Conservation (phyloP, 2,329 filamentous ascomycete species). For the Fusarium illudens region DNA sequence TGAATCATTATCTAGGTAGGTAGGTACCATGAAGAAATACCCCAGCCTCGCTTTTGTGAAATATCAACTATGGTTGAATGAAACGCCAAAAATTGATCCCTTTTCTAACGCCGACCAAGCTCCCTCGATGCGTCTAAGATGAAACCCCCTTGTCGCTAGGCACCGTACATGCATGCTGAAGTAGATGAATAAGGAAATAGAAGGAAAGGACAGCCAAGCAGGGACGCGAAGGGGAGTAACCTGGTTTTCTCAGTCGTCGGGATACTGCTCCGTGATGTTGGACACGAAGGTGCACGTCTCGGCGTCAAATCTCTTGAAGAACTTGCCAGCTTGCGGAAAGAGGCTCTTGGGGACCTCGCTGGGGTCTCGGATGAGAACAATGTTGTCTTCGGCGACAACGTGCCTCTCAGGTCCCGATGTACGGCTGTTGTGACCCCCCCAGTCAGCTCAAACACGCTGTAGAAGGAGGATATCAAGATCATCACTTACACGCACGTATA, state of each 20-base stretch:
- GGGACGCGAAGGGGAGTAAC: background rate
- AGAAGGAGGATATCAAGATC: background rate
- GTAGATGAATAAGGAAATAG: background rate
- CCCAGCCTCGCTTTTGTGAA: background rate
- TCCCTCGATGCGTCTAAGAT: background rate
- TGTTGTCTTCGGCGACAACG: slow-evolving; percentile 74
- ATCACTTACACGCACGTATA: slow-evolving; percentile 78
- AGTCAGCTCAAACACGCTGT: slow-evolving; percentile 8
- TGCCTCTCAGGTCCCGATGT: slow-evolving; percentile 47
- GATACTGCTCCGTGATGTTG: slow-evolving; percentile 82
- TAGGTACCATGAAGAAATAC: background rate
- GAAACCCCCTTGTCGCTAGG: background rate
- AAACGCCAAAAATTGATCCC: slow-evolving; percentile 2
- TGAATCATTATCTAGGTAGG: slow-evolving; percentile 13
- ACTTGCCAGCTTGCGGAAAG: slow-evolving; percentile 77
- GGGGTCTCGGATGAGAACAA: slow-evolving; percentile 65
- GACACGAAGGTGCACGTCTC: slow-evolving; percentile 77
- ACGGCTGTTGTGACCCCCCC: slow-evolving; percentile 33
- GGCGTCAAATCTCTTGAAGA: slow-evolving; percentile 86
- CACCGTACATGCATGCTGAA: slow-evolving; percentile 9
- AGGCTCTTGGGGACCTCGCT: slow-evolving; percentile 63
- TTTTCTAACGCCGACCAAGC: slow-evolving; percentile 1
- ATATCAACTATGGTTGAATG: background rate
- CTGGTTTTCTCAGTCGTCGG: slow-evolving; percentile 71
- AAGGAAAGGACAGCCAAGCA: background rate